Percentiles rank a stretch among this genome's conserved stretches.
Conservation (phyloP, 2,329 filamentous ascomycete species). For the Penicillium rolfsii region DNA sequence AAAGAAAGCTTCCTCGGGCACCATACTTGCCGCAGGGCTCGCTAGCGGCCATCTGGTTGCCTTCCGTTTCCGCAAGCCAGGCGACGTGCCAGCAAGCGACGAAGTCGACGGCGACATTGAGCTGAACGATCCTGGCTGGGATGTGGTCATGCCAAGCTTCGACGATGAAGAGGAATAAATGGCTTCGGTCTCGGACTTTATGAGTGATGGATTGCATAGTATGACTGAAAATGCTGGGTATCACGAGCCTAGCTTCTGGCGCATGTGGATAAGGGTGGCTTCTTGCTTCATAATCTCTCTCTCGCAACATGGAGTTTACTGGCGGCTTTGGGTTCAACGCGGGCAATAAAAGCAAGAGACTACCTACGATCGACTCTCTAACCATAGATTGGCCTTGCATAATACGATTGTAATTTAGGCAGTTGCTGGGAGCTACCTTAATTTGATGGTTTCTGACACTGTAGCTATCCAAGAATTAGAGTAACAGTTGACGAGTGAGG, state of each 20-base stretch:
- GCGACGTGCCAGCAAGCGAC: conserved; percentile 18
- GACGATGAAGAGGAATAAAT: conserved; percentile 38
- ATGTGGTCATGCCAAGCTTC: conserved; percentile 40
- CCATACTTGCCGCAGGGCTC: conserved; percentile 35
- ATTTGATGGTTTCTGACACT: background rate
- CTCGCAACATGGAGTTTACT: background rate
- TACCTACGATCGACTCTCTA: no score
- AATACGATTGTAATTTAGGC: background rate
- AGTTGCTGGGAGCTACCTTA: background rate
- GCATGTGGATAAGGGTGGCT: conserved; percentile 1
- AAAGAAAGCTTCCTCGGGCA: conserved; percentile 21
- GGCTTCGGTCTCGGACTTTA: background rate
- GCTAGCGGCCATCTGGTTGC: conserved; percentile 38
- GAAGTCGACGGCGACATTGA: conserved; percentile 34
- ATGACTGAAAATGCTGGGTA: background rate
- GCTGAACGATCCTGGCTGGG: conserved; percentile 41
- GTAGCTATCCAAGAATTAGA: background rate
- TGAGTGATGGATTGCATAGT: conserved; percentile 1
- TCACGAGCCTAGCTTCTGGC: background rate
- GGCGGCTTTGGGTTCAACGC: background rate
- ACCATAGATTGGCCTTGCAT: background rate
- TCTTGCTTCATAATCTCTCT: conserved; percentile 4
- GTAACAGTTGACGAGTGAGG: no score
- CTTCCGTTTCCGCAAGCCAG: conserved; percentile 39
- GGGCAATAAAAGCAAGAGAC: background rate